These are phyloP conservation scores for Kwoniella dejecticola DNA, from an alignment of 768 basidiomycete genomes.

Conservation along the genomic window DNA sequence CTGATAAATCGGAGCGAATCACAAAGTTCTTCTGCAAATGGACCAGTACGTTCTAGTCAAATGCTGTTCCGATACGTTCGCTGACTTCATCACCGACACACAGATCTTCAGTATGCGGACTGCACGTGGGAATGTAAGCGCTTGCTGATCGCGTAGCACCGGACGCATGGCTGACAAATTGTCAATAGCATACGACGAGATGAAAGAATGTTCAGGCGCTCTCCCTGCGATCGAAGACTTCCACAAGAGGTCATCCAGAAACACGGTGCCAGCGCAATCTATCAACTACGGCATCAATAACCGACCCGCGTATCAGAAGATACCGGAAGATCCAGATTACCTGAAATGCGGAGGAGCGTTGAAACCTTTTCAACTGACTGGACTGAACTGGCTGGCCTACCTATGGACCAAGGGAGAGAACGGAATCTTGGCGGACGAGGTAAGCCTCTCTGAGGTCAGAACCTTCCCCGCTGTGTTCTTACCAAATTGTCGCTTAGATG, in stretches of 20 bases:
- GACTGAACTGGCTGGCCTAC: constrained; percentile 98
- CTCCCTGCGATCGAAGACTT: constrained; percentile 78
- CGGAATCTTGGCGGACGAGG: constrained; percentile 93
- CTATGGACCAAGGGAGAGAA: constrained; percentile 93
- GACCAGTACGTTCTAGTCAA: constrained; percentile 61
- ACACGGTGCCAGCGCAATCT: constrained; percentile 84
- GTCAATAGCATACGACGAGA: constrained; percentile 61
- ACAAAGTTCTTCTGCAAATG: constrained; percentile 94
- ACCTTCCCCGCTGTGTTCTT: no score
- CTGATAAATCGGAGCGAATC: constrained; percentile 56
- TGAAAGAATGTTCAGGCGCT: constrained; percentile 66
- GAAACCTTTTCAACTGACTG: constrained; percentile 98
- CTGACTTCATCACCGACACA: neutral
- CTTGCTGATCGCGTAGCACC: neutral
- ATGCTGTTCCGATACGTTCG: neutral
- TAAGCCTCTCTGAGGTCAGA: constrained; percentile 20
- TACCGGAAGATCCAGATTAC: constrained; percentile 85
- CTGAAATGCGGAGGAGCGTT: constrained; percentile 78
- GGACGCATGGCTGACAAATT: neutral
- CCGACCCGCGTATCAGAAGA: constrained; percentile 78
- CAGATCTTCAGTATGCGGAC: constrained; percentile 79
- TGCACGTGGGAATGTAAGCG: constrained; percentile 92
- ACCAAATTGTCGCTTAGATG: no score
- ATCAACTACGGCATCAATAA: constrained; percentile 65
- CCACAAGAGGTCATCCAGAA: constrained; percentile 72